phyloP scores from a whole-genome alignment of 805 yeast species.

The Candida nonsorbophila region DNA sequence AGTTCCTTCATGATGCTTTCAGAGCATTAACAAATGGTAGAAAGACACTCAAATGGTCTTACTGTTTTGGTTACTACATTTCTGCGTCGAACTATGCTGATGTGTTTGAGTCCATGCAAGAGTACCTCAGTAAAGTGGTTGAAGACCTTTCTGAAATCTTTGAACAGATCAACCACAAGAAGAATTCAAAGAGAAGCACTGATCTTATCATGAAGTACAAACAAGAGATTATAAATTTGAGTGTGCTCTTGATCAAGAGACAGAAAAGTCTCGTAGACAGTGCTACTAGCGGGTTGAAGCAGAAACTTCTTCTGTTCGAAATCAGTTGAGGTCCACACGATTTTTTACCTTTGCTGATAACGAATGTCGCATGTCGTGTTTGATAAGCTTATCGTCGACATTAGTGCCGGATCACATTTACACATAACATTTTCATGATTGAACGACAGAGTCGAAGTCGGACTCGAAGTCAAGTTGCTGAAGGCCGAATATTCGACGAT shows the following conservation, averaged over 20 bases:
- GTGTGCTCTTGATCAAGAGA: slow-evolving; percentile 37
- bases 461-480: slow-evolving; percentile 1
- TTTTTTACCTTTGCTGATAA: too few relatives aligned
- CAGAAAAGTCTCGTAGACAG: slow-evolving; percentile 37
- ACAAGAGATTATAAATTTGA: slow-evolving; percentile 35
- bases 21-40: slow-evolving; percentile 62
- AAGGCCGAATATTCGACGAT: slow-evolving; percentile 7
- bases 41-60: slow-evolving; percentile 83
- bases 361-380: not conserved
- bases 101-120: slow-evolving; percentile 70
- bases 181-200: slow-evolving; percentile 18
- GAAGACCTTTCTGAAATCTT: slow-evolving; percentile 65
- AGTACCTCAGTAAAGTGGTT: slow-evolving; percentile 55
- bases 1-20: slow-evolving; percentile 72
- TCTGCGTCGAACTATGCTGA: slow-evolving; percentile 47
- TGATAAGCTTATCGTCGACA: not conserved
- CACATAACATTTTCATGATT: not conserved
- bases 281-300: slow-evolving; percentile 37
- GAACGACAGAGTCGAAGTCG: slow-evolving; percentile 4
- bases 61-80: slow-evolving; percentile 71
- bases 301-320: slow-evolving; percentile 21
- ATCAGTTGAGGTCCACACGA: too few relatives aligned
- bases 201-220: slow-evolving; percentile 30
- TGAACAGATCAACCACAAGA: slow-evolving; percentile 31
- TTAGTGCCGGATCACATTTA: not conserved